Evolutionary conservation across 306 rosid genomes (phyloP), one percentile per base, ranked within the genome.

Genomic region (Hippophae tibetana): DNA sequence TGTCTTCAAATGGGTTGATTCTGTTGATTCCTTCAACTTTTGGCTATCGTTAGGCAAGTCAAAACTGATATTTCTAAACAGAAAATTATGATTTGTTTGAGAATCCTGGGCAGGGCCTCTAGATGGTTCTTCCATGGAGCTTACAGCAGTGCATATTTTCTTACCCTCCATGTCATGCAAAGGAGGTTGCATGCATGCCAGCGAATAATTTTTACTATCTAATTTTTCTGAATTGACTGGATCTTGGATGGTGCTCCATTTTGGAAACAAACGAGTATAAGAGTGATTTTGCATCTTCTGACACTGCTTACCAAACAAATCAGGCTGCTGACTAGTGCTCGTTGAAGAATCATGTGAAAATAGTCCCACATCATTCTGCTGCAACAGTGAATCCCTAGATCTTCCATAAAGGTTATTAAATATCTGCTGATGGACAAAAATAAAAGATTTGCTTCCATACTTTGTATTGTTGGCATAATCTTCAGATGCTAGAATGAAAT

Each of bases 41-140:
- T 69, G 79, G 64, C 74, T 73, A 60, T 56, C 52, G 64, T 72
- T 82, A 31, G 69, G 74, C 74, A 73, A 72, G 64, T 63, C 68
- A 74, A 72, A 71, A 71, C 72, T 84, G 13, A 67, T 51, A 52
- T 68, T 72, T 3, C 81, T 60, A 69, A 73, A 71, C 72, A 68
- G 76, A 61, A 78, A 71, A 78, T 64, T 83, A 46, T 74, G 82
- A 47, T 69, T 64, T 62, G 93, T 56, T 71, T 81, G 84, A 42
- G 79, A 81, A 56, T 79, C 56, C 60, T 74, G 75, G 59, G 83
- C 72, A 71, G 56, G 73, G 59, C 70, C 67, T 74, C 82, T 69
- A 27, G 85, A 68, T 49, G 74, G 69, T 50, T 75, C 82, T 83
- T 79, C 83, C 61, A 63, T 70, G 7, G 80, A 76, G 57, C 74